These are phyloP conservation scores for Dacryopinax primogenitus DNA, from an alignment of 768 basidiomycete genomes.

Conservation along the genomic window DNA sequence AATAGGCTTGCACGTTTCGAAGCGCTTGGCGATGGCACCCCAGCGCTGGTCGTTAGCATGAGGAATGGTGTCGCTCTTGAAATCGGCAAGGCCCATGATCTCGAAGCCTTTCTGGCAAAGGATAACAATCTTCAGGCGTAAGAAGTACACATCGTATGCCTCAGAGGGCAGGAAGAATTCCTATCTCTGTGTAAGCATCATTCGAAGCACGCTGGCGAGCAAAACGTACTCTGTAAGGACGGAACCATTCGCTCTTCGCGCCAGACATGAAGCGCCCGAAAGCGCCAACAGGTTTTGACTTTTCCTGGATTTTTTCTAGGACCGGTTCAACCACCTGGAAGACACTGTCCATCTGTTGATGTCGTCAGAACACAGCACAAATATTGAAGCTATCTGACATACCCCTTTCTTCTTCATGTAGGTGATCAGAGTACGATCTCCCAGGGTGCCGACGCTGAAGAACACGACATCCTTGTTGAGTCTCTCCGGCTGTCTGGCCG, in stretches of 20 bases:
- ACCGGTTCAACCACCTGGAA: slow-evolving; percentile 98
- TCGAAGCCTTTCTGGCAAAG: slow-evolving; percentile 91
- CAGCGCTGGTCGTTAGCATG: slow-evolving; percentile 57
- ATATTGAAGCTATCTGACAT: slow-evolving; percentile 21
- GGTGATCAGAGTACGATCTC: slow-evolving; percentile 77
- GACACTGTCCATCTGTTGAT: slow-evolving; percentile 76
- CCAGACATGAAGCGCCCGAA: slow-evolving; percentile 65
- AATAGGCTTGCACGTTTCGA: slow-evolving; percentile 66
- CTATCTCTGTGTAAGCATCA: slow-evolving; percentile 21
- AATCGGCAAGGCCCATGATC: slow-evolving; percentile 90
- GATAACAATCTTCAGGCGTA: slow-evolving; percentile 87
- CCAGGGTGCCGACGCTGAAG: slow-evolving; percentile 83
- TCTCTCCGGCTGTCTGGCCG: slow-evolving; percentile 74
- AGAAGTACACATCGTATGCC: slow-evolving; percentile 78
- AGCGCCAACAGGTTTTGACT: slow-evolving; percentile 53
- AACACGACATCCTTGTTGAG: slow-evolving; percentile 87
- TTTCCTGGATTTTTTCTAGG: slow-evolving; percentile 73
- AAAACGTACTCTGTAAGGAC: slow-evolving; percentile 56
- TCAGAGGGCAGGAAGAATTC: slow-evolving; percentile 91
- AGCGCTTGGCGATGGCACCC: slow-evolving; percentile 61
- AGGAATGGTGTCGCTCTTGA: slow-evolving; percentile 81
- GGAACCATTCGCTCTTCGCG: slow-evolving; percentile 83
- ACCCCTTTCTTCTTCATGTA: slow-evolving; percentile 94
- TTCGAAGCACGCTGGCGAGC: not conserved
- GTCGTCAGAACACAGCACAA: too few relatives aligned